These are phyloP conservation scores for Aspergillus ostianus DNA, from an alignment of 495 filamentous ascomycete genomes.

Conservation along the genomic window DNA sequence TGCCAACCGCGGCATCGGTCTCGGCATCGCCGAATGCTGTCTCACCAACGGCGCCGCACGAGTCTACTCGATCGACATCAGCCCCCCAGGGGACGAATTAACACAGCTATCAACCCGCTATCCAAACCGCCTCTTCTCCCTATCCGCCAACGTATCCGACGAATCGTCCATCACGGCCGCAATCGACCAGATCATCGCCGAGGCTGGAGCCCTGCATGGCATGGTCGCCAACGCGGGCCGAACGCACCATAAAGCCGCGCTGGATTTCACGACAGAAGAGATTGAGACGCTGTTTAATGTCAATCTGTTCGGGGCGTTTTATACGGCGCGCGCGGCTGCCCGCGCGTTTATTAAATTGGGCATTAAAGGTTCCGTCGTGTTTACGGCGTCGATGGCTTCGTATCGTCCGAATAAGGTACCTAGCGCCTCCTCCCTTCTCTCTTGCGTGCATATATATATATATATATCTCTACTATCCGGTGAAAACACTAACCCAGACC, in stretches of 20 bases:
- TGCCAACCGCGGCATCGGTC: slow-evolving; percentile 40
- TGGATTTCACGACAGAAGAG: slow-evolving; percentile 41
- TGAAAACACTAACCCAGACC: not conserved
- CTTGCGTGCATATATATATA: too few species aligned
- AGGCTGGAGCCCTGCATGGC: slow-evolving; percentile 34
- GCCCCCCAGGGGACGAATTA: slow-evolving; percentile 39
- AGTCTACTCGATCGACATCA: slow-evolving; percentile 44
- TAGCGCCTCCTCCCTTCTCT: too few species aligned
- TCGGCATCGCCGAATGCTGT: slow-evolving; percentile 40
- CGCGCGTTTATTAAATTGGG: slow-evolving; percentile 42
- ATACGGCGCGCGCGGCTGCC: slow-evolving; percentile 33
- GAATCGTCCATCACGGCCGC: slow-evolving; percentile 36
- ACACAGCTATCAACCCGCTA: slow-evolving; percentile 26
- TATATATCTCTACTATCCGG: too few species aligned
- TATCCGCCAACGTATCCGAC: slow-evolving; percentile 37
- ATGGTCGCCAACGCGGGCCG: slow-evolving; percentile 44
- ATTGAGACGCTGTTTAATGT: slow-evolving; percentile 42
- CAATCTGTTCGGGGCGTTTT: slow-evolving; percentile 44
- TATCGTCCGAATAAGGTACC: slow-evolving; percentile 48
- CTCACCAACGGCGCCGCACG: slow-evolving; percentile 36
- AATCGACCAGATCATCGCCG: slow-evolving; percentile 35
- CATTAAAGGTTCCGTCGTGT: slow-evolving; percentile 44
- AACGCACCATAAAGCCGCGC: slow-evolving; percentile 43
- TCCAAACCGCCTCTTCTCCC: slow-evolving; percentile 30
- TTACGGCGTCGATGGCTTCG: slow-evolving; percentile 47